Percentiles rank a stretch among this genome's conserved stretches.
Conservation (phyloP, 2,329 filamentous ascomycete species). For the Neopestalotiopsis sp. region DNA sequence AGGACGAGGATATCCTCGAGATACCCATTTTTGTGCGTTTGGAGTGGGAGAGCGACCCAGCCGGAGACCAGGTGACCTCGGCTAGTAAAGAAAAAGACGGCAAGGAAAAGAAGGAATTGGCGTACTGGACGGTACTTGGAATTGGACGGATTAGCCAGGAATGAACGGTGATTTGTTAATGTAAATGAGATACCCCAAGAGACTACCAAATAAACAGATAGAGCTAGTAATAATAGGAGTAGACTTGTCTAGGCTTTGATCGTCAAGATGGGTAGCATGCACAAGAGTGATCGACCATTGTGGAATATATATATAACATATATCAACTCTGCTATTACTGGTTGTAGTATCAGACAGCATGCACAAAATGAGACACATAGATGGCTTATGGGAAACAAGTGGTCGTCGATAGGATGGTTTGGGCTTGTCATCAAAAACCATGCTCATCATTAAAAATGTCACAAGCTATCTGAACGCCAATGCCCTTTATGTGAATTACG, state of each 20-base stretch:
- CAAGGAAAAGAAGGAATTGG: conserved; percentile 83
- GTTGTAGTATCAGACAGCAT: not conserved
- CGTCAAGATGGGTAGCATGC: no score
- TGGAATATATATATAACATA: no score
- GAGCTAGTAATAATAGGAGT: not conserved
- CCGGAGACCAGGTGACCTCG: conserved; percentile 68
- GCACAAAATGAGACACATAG: not conserved
- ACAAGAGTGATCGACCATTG: no score
- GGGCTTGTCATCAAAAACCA: conserved; percentile 37
- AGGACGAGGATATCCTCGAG: conserved; percentile 75
- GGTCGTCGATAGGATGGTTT: conserved; percentile 7
- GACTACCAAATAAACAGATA: not conserved
- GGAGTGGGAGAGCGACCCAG: conserved; percentile 81
- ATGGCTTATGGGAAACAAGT: no score
- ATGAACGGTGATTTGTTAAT: conserved; percentile 32
- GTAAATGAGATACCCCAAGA: conserved; percentile 23
- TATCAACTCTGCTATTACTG: no score
- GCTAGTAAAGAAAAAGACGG: conserved; percentile 61
- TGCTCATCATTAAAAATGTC: conserved; percentile 42
- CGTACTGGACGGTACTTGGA: conserved; percentile 94
- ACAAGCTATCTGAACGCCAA: conserved; percentile 60
- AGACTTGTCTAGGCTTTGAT: not conserved
- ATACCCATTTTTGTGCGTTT: conserved; percentile 93
- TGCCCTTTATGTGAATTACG: conserved; percentile 40
- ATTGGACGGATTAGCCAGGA: conserved; percentile 76